Base-by-base conservation (phyloP, 2,329 filamentous ascomycete genomes). In the Plectosphaerella plurivora region DNA sequence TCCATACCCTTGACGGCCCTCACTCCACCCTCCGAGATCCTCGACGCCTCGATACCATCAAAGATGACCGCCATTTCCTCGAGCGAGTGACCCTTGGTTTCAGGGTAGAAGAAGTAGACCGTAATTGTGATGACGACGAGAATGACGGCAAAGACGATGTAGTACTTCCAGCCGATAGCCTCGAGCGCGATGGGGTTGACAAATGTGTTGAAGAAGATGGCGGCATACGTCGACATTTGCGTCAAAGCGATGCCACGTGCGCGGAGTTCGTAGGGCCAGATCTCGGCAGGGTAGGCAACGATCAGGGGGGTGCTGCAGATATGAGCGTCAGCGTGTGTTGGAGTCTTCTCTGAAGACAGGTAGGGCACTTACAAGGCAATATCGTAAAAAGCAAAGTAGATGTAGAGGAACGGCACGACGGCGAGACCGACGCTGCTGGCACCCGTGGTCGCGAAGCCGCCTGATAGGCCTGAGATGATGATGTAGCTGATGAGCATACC, bases 131-230 rank as follows among this genome's bases (percentile, higher is more conserved):
- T 51, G 28, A 52, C n/a, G 2, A 55, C 56, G 15, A 68, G 53
- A 0, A 64, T 60, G 0, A 63, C 69, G n/a, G 72, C 69, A 57
- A 72, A 74, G 3, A 76, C 69, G 9, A 74, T 69, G 50, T 75
- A 76, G 51, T 72, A 75, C 51, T 68, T 72, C 73, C 73, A 76
- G 0, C 56, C 59, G 25, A 75, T 70, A 0, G 61, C 61, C 0
- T 70, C 67, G 49, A 75, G 64, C 0, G 68, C 72, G 5, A 76
- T 70, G 0, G 72, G 73, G n/a, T 75, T 76, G 3, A 71, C 70
- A 35, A 72, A 72, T 22, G 63, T 61, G 41, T 66, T 68, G 46
- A 54, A 55, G 45, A 52, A 49, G 18, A 54, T 46, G n/a, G 47
- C 51, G 6, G 47, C 18, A 10, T 53, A 53, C 2, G 51, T 45